Conservation (phyloP, 371 early-diverging fungal species). For the Syncephalis plumigaleata region DNA sequence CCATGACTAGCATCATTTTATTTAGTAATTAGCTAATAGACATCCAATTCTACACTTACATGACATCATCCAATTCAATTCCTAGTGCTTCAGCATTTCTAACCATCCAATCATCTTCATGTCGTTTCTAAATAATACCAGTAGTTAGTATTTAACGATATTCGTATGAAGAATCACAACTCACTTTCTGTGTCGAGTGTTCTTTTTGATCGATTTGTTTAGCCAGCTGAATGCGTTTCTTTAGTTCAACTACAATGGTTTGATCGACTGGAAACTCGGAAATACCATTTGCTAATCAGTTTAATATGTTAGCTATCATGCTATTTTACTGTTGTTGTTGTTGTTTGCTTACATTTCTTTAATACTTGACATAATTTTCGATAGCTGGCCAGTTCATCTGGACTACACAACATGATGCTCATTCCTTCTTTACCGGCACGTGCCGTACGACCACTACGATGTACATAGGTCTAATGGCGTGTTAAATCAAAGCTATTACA, state of each 20-base stretch:
- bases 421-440: slow-evolving; percentile 72
- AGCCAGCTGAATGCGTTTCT: slow-evolving; percentile 54
- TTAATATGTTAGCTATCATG: background rate
- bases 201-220: slow-evolving; percentile 59
- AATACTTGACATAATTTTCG: slow-evolving; percentile 57
- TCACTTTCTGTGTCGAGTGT: slow-evolving; percentile 50
- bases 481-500: background rate
- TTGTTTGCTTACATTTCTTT: slow-evolving; percentile 19
- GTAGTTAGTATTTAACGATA: background rate
- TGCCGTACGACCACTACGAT: slow-evolving; percentile 82
- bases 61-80: slow-evolving; percentile 60
- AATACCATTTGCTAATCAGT: slow-evolving; percentile 21
- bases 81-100: slow-evolving; percentile 76
- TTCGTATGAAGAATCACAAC: background rate
- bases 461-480: slow-evolving; percentile 39
- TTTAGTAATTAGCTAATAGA: too few species aligned
- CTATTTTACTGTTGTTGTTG: slow-evolving; percentile 9
- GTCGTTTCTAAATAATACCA: background rate
- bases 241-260: slow-evolving; percentile 35
- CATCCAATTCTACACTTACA: slow-evolving; percentile 4
- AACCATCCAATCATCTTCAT: slow-evolving; percentile 52
- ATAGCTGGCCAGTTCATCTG: slow-evolving; percentile 66
- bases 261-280: slow-evolving; percentile 53
- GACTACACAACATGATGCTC: slow-evolving; percentile 57
- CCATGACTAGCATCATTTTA: too few species aligned